Percentiles rank a stretch among this genome's conserved stretches.
These are phyloP conservation scores for Cyclotella baltica DNA, from an alignment of 108 stramenopile species.

Conservation along the genomic window DNA sequence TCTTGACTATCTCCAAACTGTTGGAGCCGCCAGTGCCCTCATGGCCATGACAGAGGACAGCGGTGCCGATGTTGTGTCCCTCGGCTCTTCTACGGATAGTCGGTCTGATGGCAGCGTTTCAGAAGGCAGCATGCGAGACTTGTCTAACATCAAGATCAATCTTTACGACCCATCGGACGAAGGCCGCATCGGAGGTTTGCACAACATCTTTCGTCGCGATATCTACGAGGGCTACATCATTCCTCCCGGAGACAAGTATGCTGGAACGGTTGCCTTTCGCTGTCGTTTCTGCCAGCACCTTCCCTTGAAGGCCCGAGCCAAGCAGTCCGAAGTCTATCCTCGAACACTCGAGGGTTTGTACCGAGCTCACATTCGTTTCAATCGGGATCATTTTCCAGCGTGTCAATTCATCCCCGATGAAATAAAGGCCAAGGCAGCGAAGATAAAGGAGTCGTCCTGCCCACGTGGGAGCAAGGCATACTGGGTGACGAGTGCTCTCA, in stretches of 20 bases:
- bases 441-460: conserved; percentile 10
- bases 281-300: conserved; percentile 39
- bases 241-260: conserved; percentile 16
- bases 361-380: conserved; percentile 31
- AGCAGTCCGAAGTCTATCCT: conserved; percentile 29
- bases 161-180: conserved; percentile 17
- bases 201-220: conserved; percentile 12
- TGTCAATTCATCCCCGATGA: conserved; percentile 31
- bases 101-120: too few species aligned
- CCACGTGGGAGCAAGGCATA: conserved; percentile 38
- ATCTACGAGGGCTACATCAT: conserved; percentile 17
- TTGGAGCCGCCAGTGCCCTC: too few species aligned
- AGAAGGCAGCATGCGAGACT: too few species aligned
- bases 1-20: too few species aligned
- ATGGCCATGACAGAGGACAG: too few species aligned
- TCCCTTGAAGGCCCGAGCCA: not conserved
- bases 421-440: conserved; percentile 8
- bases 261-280: conserved; percentile 35
- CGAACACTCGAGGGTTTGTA: conserved; percentile 29
- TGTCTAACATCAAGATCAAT: too few species aligned
- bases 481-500: conserved; percentile 34
- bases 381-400: conserved; percentile 17
- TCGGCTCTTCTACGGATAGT: too few species aligned
- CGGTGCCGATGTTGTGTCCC: too few species aligned
- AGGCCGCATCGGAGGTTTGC: conserved; percentile 2